Percentiles rank a stretch among this genome's conserved stretches.
phyloP scores from a whole-genome alignment of 441 rosid species.

The Isatis lusitanica region DNA sequence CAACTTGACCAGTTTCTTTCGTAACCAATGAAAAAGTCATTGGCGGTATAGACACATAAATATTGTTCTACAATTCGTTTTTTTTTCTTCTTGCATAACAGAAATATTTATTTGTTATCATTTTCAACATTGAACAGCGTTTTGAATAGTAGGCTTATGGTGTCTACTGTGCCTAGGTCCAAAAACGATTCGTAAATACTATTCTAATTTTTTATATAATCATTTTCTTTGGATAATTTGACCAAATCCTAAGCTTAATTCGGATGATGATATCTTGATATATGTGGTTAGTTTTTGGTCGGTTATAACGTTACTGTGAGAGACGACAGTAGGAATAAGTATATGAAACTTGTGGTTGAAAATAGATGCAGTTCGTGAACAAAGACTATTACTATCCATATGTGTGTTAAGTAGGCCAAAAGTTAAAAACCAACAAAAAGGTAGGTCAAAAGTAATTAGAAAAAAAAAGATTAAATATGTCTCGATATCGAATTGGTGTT shows the following conservation, averaged over 20 bases:
- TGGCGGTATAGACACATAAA: background rate
- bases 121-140: background rate
- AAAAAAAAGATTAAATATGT: background rate
- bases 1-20: background rate
- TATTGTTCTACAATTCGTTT: background rate
- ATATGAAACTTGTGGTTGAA: conserved; percentile 21
- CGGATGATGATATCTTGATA: background rate
- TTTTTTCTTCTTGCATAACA: background rate
- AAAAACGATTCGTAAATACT: conserved; percentile 2
- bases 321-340: too few relatives aligned
- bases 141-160: conserved; percentile 13
- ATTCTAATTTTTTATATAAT: background rate
- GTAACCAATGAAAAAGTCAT: background rate
- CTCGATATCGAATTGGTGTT: conserved; percentile 2
- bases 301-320: background rate
- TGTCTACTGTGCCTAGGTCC: conserved; percentile 31
- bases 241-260: conserved; percentile 17
- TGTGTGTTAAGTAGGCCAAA: conserved; percentile 23
- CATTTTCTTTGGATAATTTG: background rate
- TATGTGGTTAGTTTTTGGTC: conserved; percentile 12
- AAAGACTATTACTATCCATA: background rate
- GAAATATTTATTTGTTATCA: background rate
- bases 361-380: conserved; percentile 5
- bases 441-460: conserved; percentile 19
- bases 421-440: background rate